Conservation (phyloP, 2,329 filamentous ascomycete genomes). For the Fusarium pseudoanthophilum region DNA sequence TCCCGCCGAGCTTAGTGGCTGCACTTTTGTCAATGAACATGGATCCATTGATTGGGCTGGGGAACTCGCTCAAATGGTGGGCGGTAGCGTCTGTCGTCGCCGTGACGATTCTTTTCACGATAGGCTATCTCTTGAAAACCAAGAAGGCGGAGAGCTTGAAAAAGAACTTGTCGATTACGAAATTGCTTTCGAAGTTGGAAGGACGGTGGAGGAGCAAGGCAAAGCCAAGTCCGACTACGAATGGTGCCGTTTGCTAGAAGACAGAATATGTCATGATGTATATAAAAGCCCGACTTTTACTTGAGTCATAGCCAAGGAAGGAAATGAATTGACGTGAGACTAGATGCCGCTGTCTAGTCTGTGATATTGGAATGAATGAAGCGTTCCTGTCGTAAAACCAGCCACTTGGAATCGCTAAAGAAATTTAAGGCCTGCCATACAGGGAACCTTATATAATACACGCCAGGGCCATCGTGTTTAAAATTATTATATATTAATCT, state of each 20-base stretch:
- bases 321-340: accelerated
- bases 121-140: background rate
- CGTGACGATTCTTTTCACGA: background rate
- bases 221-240: background rate
- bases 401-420: background rate
- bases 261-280: accelerated
- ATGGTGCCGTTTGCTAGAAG: accelerated
- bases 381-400: accelerated
- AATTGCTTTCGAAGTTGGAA: background rate
- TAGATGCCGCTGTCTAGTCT: background rate
- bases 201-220: background rate
- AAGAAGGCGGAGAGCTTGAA: background rate
- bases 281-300: accelerated
- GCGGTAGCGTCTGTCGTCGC: background rate
- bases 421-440: background rate
- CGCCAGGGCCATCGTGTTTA: too few species aligned
- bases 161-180: background rate
- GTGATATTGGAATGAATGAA: too few species aligned
- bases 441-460: background rate
- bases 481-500: too few species aligned
- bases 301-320: background rate
- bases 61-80: background rate
- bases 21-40: background rate
- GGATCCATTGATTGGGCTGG: background rate
- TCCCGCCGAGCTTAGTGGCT: background rate